phyloP scores from a whole-genome alignment of 179 eudicot species.

The Actinidia polygama region DNA sequence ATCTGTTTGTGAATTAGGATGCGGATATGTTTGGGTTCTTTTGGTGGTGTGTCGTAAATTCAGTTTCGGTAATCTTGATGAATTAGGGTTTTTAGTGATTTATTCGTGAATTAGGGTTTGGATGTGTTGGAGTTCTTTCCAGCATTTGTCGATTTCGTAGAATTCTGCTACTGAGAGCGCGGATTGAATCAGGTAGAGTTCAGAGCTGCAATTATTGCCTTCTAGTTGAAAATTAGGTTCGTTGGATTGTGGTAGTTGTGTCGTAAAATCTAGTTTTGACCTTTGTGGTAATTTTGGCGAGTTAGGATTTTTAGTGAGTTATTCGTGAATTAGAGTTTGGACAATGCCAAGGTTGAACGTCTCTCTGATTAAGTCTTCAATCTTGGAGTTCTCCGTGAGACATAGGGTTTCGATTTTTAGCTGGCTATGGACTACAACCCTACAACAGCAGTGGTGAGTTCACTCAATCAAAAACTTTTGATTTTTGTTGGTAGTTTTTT shows the following conservation, averaged over 20 bases:
- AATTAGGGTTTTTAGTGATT: neutral
- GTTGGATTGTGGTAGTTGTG: neutral
- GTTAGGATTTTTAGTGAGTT: too few species aligned
- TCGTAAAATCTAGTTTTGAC: neutral
- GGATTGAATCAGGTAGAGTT: neutral
- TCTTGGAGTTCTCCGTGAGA: neutral
- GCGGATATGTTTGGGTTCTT: neutral
- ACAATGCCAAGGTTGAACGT: neutral
- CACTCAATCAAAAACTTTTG: neutral
- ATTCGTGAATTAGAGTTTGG: too few species aligned
- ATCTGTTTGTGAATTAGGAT: neutral
- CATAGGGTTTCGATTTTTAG: neutral
- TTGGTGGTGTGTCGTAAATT: too few species aligned
- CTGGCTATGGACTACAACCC: constrained; percentile 9
- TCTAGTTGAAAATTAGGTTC: neutral
- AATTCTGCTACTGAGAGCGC: neutral
- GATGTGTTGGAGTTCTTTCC: neutral
- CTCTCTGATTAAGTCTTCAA: neutral
- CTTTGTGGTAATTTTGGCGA: too few species aligned
- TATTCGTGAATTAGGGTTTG: neutral
- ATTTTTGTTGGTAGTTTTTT: constrained; percentile 7
- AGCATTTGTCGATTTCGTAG: neutral
- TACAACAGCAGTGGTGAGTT: constrained; percentile 46
- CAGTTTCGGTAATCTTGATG: neutral
- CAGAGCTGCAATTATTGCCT: neutral